These are phyloP conservation scores for Venturia aucupariae DNA, from an alignment of 2,329 filamentous ascomycete species.

Conservation along the genomic window DNA sequence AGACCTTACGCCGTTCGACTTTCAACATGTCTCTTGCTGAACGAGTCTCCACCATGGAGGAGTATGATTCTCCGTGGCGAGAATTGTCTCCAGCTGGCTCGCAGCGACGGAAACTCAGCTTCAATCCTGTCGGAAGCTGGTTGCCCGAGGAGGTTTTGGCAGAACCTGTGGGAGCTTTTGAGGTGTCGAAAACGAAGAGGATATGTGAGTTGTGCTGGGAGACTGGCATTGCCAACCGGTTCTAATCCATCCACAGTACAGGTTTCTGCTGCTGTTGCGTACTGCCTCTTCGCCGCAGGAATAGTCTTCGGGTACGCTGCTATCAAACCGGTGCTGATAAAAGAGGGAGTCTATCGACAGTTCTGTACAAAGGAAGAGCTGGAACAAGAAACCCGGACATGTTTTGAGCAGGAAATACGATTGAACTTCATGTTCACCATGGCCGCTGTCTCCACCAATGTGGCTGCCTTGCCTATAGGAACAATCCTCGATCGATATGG, in stretches of 20 bases:
- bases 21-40: conserved; percentile 30
- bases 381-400: conserved; percentile 41
- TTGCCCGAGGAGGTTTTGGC: conserved; percentile 29
- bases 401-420: conserved; percentile 49
- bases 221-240: background rate
- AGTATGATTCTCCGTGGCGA: conserved; percentile 31
- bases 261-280: conserved; percentile 57
- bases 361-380: conserved; percentile 49
- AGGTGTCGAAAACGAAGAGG: conserved; percentile 44
- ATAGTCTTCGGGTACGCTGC: conserved; percentile 79
- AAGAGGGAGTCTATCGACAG: conserved; percentile 61
- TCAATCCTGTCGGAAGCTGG: conserved; percentile 41
- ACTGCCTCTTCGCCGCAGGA: conserved; percentile 69
- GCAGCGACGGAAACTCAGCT: conserved; percentile 38
- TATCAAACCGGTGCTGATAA: conserved; percentile 68
- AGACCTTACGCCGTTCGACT: background rate
- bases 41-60: conserved; percentile 31
- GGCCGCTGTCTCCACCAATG: conserved; percentile 79
- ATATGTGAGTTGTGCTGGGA: conserved; percentile 35
- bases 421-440: conserved; percentile 91
- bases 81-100: conserved; percentile 23
- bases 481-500: conserved; percentile 77
- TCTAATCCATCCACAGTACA: conserved; percentile 46
- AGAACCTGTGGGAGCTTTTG: conserved; percentile 41
- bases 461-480: conserved; percentile 75